These are phyloP conservation scores for Myotisia sp. DNA, from an alignment of 2,329 filamentous ascomycete genomes.

Conservation along the genomic window DNA sequence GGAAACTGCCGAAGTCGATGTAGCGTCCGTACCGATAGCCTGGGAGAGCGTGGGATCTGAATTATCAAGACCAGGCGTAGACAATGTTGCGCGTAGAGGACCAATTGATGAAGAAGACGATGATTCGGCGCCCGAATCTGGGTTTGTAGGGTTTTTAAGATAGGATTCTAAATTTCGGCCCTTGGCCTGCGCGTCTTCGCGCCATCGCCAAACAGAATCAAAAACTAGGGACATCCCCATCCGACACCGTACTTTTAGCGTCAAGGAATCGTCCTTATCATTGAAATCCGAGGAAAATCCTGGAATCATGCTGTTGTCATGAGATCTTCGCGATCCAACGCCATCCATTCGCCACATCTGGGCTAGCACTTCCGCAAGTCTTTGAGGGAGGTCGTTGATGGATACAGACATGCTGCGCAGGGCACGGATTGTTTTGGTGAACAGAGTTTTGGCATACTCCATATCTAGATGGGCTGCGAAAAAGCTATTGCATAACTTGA, in stretches of 20 bases:
- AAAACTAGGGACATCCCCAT: slow-evolving; percentile 56
- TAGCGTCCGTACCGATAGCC: slow-evolving; percentile 3
- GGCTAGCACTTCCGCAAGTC: slow-evolving; percentile 50
- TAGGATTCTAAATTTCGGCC: slow-evolving; percentile 60
- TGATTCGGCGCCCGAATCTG: slow-evolving; percentile 61
- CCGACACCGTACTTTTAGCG: slow-evolving; percentile 50
- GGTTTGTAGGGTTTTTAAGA: slow-evolving; percentile 74
- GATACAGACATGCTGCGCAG: slow-evolving; percentile 47
- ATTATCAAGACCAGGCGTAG: slow-evolving; percentile 19
- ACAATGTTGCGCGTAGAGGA: slow-evolving; percentile 24
- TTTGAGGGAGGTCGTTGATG: slow-evolving; percentile 49
- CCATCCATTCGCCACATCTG: slow-evolving; percentile 47
- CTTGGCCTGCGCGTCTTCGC: slow-evolving; percentile 51
- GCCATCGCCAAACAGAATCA: slow-evolving; percentile 55
- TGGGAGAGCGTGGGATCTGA: slow-evolving; percentile 33
- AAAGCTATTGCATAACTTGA: slow-evolving; percentile 53
- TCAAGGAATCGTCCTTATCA: slow-evolving; percentile 34
- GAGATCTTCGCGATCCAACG: slow-evolving; percentile 13
- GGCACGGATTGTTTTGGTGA: slow-evolving; percentile 44
- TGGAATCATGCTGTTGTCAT: neutral
- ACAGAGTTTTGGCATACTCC: slow-evolving; percentile 42
- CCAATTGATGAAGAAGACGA: slow-evolving; percentile 49
- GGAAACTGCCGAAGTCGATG: neutral
- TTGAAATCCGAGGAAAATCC: slow-evolving; percentile 16
- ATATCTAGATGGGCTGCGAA: slow-evolving; percentile 44